Conservation (phyloP, 805 yeast genomes). For the Candida ponderosae region DNA sequence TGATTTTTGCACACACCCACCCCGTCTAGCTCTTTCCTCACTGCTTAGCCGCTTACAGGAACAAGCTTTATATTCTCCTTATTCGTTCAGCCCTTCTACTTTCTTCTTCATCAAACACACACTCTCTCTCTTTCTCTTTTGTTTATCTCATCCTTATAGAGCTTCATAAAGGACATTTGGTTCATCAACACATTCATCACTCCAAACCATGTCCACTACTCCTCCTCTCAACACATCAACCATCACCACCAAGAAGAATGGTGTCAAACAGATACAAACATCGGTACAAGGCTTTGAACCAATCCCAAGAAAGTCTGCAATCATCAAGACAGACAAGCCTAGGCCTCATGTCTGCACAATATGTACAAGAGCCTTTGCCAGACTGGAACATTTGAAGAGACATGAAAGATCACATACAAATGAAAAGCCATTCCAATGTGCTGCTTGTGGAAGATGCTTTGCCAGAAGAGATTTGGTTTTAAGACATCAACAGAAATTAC, state of each 20-base stretch:
- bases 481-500: slow-evolving; percentile 92
- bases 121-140: no score
- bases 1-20: no score
- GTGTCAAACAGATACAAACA: slow-evolving; percentile 14
- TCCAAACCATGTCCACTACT: no score
- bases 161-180: no score
- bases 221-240: not conserved
- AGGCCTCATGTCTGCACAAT: slow-evolving; percentile 86
- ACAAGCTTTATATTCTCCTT: no score
- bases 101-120: no score
- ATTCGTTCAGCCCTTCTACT: no score
- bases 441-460: slow-evolving; percentile 92
- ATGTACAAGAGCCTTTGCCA: slow-evolving; percentile 93
- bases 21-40: no score
- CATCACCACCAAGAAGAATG: not conserved
- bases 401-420: slow-evolving; percentile 93
- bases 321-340: slow-evolving; percentile 86
- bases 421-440: slow-evolving; percentile 94
- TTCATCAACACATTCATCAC: no score
- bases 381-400: slow-evolving; percentile 88
- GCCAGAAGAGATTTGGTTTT: slow-evolving; percentile 84
- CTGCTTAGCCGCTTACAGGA: no score
- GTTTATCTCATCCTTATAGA: no score
- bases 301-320: slow-evolving; percentile 78
- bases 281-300: slow-evolving; percentile 41